Evolutionary conservation across 1,284 basidiomycete species (phyloP).

Genomic region (Rhodotorula sp.): DNA sequence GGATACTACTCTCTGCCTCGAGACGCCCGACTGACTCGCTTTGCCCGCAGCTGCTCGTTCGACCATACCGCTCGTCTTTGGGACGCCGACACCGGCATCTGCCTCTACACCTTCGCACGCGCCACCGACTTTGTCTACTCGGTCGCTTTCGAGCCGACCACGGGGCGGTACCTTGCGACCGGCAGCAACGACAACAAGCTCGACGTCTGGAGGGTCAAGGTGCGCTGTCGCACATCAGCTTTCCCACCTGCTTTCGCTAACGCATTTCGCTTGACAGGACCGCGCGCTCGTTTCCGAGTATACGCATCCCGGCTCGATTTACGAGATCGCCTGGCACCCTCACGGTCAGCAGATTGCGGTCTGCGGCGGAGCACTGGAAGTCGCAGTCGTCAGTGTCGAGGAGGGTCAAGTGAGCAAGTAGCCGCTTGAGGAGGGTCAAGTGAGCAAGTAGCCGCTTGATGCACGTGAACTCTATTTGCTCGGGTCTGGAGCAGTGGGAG

Average conservation of each 20-base stretch:
- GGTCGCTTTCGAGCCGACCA: conserved; percentile 37
- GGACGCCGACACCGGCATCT: conserved; percentile 71
- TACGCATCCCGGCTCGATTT: conserved; percentile 39
- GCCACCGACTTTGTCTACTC: conserved; percentile 43
- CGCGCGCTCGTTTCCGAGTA: conserved; percentile 40
- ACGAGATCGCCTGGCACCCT: conserved; percentile 44
- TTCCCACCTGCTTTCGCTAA: not conserved
- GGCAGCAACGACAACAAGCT: conserved; percentile 42
- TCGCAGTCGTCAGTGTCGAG: conserved; percentile 30
- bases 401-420: not conserved
- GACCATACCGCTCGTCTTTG: conserved; percentile 71
- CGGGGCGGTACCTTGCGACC: conserved; percentile 42
- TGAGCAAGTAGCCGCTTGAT: no score
- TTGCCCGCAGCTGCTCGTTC: conserved; percentile 62
- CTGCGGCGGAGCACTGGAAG: conserved; percentile 35
- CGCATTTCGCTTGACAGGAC: conserved; percentile 14
- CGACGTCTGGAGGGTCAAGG: conserved; percentile 40
- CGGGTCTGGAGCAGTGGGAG: no score
- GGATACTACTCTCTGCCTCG: not conserved
- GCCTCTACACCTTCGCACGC: conserved; percentile 61
- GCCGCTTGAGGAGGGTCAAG: no score
- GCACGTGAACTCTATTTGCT: no score
- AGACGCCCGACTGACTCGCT: not conserved
- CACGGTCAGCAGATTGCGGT: conserved; percentile 42
- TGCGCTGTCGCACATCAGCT: not conserved